A percentile compares a stretch with the other conserved stretches of the same genome.
These are phyloP conservation scores for Globisporangium perplexum DNA, from an alignment of 352 stramenopile species.

Conservation along the genomic window DNA sequence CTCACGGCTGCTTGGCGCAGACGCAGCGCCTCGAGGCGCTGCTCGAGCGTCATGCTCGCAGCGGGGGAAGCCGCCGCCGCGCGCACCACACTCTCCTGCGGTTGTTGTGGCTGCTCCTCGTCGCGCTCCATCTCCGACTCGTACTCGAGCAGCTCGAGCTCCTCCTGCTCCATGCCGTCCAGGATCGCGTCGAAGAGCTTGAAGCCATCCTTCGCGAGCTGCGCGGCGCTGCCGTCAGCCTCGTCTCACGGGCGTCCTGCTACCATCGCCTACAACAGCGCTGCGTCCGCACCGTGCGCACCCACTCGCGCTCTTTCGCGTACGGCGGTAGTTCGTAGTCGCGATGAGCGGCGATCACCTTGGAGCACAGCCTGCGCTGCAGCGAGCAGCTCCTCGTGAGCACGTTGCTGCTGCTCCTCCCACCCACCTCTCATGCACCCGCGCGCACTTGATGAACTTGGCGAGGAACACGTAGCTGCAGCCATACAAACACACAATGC, in stretches of 20 bases:
- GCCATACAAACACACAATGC: no score
- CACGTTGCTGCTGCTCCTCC: no score
- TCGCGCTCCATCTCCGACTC: slow-evolving; percentile 28
- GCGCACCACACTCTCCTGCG: slow-evolving; percentile 11
- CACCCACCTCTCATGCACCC: background rate
- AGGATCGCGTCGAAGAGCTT: slow-evolving; percentile 73
- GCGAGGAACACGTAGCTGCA: slow-evolving; percentile 77
- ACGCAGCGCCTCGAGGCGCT: slow-evolving; percentile 41
- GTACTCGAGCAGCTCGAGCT: slow-evolving; percentile 56
- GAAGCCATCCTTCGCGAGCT: slow-evolving; percentile 63
- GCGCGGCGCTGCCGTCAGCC: background rate
- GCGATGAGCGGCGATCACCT: slow-evolving; percentile 54
- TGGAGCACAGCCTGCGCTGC: slow-evolving; percentile 51
- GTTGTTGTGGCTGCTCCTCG: slow-evolving; percentile 6
- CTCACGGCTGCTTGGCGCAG: slow-evolving; percentile 19
- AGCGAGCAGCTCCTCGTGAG: background rate
- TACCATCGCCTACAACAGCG: background rate
- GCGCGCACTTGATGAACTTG: slow-evolving; percentile 74
- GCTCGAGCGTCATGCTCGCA: slow-evolving; percentile 36
- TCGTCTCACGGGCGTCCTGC: no score
- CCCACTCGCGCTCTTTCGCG: slow-evolving; percentile 59
- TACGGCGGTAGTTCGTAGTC: slow-evolving; percentile 55
- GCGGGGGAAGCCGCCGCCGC: background rate
- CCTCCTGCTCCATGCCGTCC: slow-evolving; percentile 70
- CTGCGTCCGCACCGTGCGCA: slow-evolving; percentile 34